A percentile compares a stretch with the other conserved stretches of the same genome.
phyloP scores from a whole-genome alignment of 2,329 filamentous ascomycete species.

The Cercospora zeina region DNA sequence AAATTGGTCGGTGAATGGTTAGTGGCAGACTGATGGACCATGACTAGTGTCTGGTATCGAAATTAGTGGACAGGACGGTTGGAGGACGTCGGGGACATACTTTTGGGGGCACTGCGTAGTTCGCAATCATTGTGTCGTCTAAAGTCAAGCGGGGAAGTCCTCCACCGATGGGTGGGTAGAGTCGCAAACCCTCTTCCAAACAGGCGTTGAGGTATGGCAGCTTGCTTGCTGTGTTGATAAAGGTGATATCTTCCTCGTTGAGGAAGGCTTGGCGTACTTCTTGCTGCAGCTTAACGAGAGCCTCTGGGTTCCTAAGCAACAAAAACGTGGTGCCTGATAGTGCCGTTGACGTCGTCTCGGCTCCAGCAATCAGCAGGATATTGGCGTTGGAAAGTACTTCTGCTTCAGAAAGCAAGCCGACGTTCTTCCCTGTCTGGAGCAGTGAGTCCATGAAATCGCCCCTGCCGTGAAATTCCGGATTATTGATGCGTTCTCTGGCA shows the following conservation, averaged over 20 bases:
- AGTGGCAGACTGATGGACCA: slow-evolving; percentile 15
- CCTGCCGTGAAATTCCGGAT: too few relatives aligned
- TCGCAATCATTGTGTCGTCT: slow-evolving; percentile 18
- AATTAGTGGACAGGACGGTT: too few relatives aligned
- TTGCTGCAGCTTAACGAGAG: slow-evolving; percentile 35
- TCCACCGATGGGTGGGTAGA: slow-evolving; percentile 17
- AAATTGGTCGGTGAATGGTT: slow-evolving; percentile 26
- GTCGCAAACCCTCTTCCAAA: slow-evolving; percentile 22
- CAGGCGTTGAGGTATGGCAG: slow-evolving; percentile 20
- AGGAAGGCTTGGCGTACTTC: slow-evolving; percentile 29
- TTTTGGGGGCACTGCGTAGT: slow-evolving; percentile 7
- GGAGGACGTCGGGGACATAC: too few relatives aligned
- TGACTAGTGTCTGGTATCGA: slow-evolving; percentile 12
- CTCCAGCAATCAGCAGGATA: too few relatives aligned
- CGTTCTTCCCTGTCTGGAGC: too few relatives aligned
- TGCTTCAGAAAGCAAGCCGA: too few relatives aligned
- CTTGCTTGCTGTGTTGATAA: slow-evolving; percentile 3
- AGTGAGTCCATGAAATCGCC: too few relatives aligned
- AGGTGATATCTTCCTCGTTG: slow-evolving; percentile 6
- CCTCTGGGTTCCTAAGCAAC: slow-evolving; percentile 36
- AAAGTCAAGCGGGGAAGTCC: slow-evolving; percentile 14
- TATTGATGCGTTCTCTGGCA: too few relatives aligned
- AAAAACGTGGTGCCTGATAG: slow-evolving; percentile 38
- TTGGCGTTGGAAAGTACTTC: too few relatives aligned
- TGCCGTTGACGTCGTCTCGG: slow-evolving; percentile 37